Conservation (phyloP, 805 yeast species). For the Lipomyces spencermartinsiae region DNA sequence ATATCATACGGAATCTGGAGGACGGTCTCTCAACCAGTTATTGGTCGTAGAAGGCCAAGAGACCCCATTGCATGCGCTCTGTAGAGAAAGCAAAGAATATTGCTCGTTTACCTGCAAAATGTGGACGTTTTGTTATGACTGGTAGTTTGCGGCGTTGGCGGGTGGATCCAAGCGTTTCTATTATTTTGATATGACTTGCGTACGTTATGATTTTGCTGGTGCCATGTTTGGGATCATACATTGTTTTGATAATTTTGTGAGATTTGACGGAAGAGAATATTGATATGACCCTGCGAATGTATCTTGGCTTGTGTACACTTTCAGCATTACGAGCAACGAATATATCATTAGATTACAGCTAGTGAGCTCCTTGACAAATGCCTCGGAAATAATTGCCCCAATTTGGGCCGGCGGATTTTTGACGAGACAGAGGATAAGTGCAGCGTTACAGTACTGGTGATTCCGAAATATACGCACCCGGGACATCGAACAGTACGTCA, state of each 20-base stretch:
- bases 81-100: no score
- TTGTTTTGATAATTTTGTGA: constrained; percentile 1
- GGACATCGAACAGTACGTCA: no score
- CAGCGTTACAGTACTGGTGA: no score
- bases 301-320: background rate
- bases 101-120: background rate
- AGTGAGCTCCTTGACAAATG: background rate
- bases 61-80: background rate
- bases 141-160: background rate
- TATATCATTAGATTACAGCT: background rate
- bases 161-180: background rate
- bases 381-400: no score
- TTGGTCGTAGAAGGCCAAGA: constrained; percentile 19
- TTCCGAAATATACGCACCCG: no score
- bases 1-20: constrained; percentile 44
- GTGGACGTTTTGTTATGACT: background rate
- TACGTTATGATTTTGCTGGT: constrained; percentile 1
- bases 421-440: no score
- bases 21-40: constrained; percentile 40
- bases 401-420: no score
- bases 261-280: background rate
- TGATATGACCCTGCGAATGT: background rate
- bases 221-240: constrained; percentile 1
- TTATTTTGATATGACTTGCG: background rate
- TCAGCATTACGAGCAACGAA: background rate